Evolutionary conservation across 345 rosid genomes (phyloP).

Genomic region (Populus tremula): DNA sequence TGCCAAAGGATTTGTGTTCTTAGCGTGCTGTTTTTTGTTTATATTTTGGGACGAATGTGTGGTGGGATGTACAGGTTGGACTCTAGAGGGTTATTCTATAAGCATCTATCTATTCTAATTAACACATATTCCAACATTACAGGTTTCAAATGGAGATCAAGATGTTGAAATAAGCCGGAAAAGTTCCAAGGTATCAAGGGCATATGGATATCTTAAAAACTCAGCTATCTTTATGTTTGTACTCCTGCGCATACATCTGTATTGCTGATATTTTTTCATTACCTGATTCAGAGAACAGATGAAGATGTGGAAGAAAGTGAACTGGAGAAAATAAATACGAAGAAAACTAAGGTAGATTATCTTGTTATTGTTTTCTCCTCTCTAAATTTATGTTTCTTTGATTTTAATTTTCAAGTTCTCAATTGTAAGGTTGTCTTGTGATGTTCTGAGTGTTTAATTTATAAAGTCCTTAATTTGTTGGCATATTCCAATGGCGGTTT

Average conservation of each 20-base stretch:
- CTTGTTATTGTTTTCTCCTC: not conserved
- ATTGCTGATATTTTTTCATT: not conserved
- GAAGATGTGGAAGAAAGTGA: conserved; percentile 28
- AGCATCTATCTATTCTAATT: not conserved
- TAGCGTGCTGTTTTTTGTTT: too few relatives aligned
- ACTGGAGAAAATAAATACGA: conserved; percentile 29
- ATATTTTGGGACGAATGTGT: not conserved
- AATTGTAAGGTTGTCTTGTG: not conserved
- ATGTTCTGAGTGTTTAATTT: not conserved
- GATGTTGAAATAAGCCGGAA: conserved; percentile 7
- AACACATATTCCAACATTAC: not conserved
- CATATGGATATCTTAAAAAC: not conserved
- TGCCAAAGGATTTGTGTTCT: not conserved
- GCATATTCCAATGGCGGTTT: not conserved
- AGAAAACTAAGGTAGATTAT: conserved; percentile 49
- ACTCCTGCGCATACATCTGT: not conserved
- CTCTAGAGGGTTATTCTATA: not conserved
- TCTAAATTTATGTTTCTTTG: not conserved
- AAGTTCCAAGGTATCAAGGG: not conserved
- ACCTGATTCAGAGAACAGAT: conserved; percentile 30
- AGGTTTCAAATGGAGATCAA: conserved; percentile 9
- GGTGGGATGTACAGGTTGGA: not conserved
- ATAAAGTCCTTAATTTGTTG: not conserved
- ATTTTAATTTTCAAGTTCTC: not conserved
- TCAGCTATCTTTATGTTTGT: not conserved